Evolutionary conservation across 148 eudicot genomes (phyloP).

Genomic region (Beta vulgaris): DNA sequence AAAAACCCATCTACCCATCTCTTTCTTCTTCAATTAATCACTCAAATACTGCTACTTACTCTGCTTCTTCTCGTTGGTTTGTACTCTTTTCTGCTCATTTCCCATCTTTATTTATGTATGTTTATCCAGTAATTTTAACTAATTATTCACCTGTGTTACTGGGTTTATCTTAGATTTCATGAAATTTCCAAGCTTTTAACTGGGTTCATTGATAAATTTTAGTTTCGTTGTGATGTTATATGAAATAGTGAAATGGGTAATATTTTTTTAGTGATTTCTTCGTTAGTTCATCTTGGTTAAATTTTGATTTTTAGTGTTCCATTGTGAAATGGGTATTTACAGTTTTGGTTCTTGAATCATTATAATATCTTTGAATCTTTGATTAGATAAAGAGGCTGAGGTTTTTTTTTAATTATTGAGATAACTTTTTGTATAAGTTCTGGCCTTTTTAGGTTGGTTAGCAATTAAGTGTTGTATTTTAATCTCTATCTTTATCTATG

Average conservation of each 20-base stretch:
- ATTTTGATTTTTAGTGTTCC: conserved; percentile 1
- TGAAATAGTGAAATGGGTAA: neutral
- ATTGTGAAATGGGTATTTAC: neutral
- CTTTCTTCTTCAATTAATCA: neutral
- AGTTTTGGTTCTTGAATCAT: neutral
- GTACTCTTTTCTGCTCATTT: neutral
- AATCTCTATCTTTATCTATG: neutral
- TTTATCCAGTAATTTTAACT: neutral
- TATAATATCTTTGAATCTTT: neutral
- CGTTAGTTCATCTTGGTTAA: neutral
- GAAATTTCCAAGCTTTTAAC: neutral
- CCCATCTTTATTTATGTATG: neutral
- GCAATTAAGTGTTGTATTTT: neutral
- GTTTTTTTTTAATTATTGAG: neutral
- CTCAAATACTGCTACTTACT: neutral
- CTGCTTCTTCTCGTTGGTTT: neutral
- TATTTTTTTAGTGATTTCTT: neutral
- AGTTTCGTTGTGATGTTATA: neutral
- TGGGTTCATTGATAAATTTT: neutral
- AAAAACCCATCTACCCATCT: neutral
- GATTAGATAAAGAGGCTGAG: neutral
- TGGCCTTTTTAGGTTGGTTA: too few relatives aligned
- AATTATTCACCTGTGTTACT: neutral
- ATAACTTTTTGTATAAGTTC: too few relatives aligned
- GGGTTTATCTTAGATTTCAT: neutral